Evolutionary conservation across 1,139 yeast species (phyloP).

Genomic region (Pichia sp.): DNA sequence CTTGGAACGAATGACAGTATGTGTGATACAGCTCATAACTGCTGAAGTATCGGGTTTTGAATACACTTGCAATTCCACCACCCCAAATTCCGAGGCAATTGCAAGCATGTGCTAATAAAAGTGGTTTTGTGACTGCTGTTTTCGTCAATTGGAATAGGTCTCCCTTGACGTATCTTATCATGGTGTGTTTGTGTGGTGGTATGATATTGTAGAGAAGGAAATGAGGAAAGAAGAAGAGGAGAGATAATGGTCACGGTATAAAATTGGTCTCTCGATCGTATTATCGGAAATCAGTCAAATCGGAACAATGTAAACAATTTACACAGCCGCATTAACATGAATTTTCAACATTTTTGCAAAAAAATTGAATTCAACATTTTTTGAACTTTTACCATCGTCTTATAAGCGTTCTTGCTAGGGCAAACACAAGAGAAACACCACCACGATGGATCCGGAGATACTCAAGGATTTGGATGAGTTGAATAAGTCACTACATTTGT

Average conservation of each 20-base stretch:
- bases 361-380: no score
- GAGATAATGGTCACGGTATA: no score
- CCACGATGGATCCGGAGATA: slow-evolving; percentile 23
- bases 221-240: neutral
- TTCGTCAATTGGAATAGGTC: slow-evolving; percentile 50
- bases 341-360: neutral
- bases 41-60: slow-evolving; percentile 49
- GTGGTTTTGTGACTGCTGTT: slow-evolving; percentile 19
- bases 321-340: neutral
- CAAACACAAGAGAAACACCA: no score
- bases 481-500: slow-evolving; percentile 11
- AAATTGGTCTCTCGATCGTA: no score
- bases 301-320: neutral
- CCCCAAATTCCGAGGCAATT: slow-evolving; percentile 84
- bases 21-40: slow-evolving; percentile 46
- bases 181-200: no score
- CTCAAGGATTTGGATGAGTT: slow-evolving; percentile 15
- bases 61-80: slow-evolving; percentile 69
- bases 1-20: slow-evolving; percentile 42
- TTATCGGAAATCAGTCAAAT: neutral
- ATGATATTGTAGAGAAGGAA: no score
- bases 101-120: slow-evolving; percentile 70
- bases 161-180: slow-evolving; percentile 50
- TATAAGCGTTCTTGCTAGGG: no score
- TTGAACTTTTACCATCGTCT: neutral